Conservation (phyloP, 768 basidiomycete species). For the Boletus rubropictus region DNA sequence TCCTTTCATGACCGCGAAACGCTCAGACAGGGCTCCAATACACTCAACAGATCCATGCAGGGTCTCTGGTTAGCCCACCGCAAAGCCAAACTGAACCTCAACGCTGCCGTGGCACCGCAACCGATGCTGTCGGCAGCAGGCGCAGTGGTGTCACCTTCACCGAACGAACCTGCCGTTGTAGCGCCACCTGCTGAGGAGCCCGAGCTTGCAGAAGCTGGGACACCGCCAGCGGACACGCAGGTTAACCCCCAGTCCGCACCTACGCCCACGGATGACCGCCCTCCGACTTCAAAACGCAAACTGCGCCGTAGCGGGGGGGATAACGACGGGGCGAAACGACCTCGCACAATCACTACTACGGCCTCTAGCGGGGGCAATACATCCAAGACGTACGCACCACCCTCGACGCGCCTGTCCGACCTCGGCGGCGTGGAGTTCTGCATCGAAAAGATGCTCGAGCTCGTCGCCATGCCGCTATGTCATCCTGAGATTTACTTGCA, state of each 20-base stretch:
- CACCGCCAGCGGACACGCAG: slow-evolving; percentile 8
- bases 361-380: slow-evolving; percentile 14
- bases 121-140: not conserved
- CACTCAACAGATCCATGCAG: slow-evolving; percentile 75
- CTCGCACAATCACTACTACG: slow-evolving; percentile 33
- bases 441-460: slow-evolving; percentile 89
- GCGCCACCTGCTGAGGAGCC: slow-evolving; percentile 16
- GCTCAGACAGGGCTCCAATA: slow-evolving; percentile 65
- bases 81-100: slow-evolving; percentile 63
- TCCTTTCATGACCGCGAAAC: slow-evolving; percentile 22
- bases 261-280: slow-evolving; percentile 5
- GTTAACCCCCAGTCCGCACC: not conserved
- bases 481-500: slow-evolving; percentile 95
- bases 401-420: slow-evolving; percentile 70
- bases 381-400: slow-evolving; percentile 52
- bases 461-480: slow-evolving; percentile 91
- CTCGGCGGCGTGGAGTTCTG: slow-evolving; percentile 84
- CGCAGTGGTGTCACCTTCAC: not conserved
- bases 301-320: slow-evolving; percentile 43
- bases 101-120: slow-evolving; percentile 26
- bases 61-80: slow-evolving; percentile 69
- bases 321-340: slow-evolving; percentile 51
- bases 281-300: slow-evolving; percentile 54
- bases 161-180: slow-evolving; percentile 26
- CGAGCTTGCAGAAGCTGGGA: slow-evolving; percentile 4